A percentile compares a stretch with the other conserved stretches of the same genome.
phyloP scores from a whole-genome alignment of 2,329 filamentous ascomycete species.

The Aspergillus piperis region DNA sequence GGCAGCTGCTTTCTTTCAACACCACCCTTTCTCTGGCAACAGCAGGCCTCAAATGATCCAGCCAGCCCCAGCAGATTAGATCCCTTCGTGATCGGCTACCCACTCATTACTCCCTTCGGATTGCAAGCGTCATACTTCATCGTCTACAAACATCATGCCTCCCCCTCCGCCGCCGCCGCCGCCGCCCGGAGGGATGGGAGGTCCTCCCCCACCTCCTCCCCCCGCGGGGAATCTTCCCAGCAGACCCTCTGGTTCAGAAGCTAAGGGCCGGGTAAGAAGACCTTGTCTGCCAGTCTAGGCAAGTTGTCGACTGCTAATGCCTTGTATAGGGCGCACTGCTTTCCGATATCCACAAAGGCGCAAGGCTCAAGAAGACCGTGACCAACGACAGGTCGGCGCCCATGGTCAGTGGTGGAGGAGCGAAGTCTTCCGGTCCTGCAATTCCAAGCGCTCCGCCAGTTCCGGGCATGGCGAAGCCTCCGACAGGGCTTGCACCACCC shows the following conservation, averaged over 20 bases:
- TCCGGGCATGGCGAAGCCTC: conserved; percentile 27
- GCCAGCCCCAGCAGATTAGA: conserved; percentile 14
- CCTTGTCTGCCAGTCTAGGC: not conserved
- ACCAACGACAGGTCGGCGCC: conserved; percentile 93
- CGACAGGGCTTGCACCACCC: conserved; percentile 54
- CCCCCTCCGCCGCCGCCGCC: conserved; percentile 69
- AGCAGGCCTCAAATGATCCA: conserved; percentile 16
- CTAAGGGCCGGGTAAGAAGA: conserved; percentile 66
- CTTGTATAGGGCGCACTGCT: conserved; percentile 74
- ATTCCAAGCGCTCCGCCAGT: conserved; percentile 60
- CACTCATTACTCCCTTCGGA: conserved; percentile 5
- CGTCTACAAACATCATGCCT: conserved; percentile 38
- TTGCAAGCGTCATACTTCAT: conserved; percentile 10
- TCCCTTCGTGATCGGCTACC: conserved; percentile 14
- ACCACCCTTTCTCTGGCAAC: conserved; percentile 11
- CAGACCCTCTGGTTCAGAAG: conserved; percentile 57
- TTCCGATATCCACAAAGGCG: conserved; percentile 82
- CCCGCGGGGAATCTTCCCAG: conserved; percentile 52
- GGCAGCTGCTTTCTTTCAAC: conserved; percentile 20
- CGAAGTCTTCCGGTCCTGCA: conserved; percentile 75
- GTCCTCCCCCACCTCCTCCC: conserved; percentile 69
- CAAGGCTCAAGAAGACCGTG: conserved; percentile 76
- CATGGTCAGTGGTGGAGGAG: conserved; percentile 57
- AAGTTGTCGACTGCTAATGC: conserved; percentile 19
- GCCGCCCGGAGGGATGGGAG: conserved; percentile 57